phyloP scores from a whole-genome alignment of 768 basidiomycete species.

The Pleurotus ostreatus region DNA sequence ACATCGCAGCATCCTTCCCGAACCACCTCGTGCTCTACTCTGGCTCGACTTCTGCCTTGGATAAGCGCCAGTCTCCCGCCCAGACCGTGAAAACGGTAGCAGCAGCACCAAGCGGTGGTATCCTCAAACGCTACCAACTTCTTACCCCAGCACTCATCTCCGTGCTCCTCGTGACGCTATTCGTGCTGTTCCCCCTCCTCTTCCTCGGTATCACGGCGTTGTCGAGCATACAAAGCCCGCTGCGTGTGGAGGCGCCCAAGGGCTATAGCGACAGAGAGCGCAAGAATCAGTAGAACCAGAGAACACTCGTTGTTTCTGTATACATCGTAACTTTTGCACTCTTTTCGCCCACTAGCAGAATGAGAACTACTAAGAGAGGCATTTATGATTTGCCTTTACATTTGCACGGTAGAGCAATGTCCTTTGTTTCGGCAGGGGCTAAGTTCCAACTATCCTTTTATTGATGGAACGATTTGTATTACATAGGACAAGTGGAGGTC shows the following conservation, averaged over 20 bases:
- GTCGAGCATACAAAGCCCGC: constrained; percentile 69
- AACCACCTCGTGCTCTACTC: constrained; percentile 66
- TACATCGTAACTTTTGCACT: no score
- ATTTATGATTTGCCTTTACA: no score
- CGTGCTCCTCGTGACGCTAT: constrained; percentile 57
- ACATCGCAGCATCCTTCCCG: constrained; percentile 44
- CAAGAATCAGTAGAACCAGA: constrained; percentile 60
- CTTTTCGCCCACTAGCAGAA: no score
- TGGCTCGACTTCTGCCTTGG: constrained; percentile 41
- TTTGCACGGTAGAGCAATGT: no score
- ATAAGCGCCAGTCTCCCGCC: constrained; percentile 34
- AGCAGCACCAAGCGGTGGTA: constrained; percentile 45
- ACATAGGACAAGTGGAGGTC: no score
- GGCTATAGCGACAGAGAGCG: constrained; percentile 65
- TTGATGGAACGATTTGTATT: no score
- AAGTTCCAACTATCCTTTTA: no score
- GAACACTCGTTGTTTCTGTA: no score
- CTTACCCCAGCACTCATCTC: constrained; percentile 74
- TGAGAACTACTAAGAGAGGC: no score
- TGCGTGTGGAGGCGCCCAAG: constrained; percentile 60
- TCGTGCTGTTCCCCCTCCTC: constrained; percentile 64
- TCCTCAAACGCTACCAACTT: constrained; percentile 71
- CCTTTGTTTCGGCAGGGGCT: no score
- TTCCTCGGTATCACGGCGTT: constrained; percentile 62
- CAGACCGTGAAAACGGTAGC: constrained; percentile 21